Conservation (phyloP, 2,329 filamentous ascomycete genomes). For the Calcarisporium arbuscula region DNA sequence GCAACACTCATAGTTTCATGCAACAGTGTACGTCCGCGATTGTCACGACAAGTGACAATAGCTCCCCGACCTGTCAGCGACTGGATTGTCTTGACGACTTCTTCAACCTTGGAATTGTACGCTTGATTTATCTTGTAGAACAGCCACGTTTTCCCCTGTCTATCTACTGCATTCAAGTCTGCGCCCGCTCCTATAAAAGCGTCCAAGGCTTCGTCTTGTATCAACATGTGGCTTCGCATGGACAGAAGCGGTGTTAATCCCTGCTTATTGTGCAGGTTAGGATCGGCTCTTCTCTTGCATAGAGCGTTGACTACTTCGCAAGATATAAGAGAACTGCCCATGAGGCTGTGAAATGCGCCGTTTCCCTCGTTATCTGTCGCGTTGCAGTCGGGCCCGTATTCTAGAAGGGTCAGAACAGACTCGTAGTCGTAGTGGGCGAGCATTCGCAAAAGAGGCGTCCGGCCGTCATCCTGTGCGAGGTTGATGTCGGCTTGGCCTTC, state of each 20-base stretch:
- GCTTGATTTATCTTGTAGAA: slow-evolving; percentile 9
- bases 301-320: slow-evolving; percentile 7
- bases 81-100: slow-evolving; percentile 7
- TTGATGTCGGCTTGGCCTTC: slow-evolving; percentile 18
- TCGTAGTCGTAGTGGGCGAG: neutral
- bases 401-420: slow-evolving; percentile 7
- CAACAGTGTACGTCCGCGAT: slow-evolving; percentile 11
- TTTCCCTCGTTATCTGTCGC: slow-evolving; percentile 14
- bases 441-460: slow-evolving; percentile 18
- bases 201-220: neutral
- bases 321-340: neutral
- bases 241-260: slow-evolving; percentile 13
- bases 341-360: slow-evolving; percentile 12
- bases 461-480: slow-evolving; percentile 9
- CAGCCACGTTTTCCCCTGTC: slow-evolving; percentile 11
- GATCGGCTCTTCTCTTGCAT: slow-evolving; percentile 14
- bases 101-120: no score
- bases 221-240: neutral
- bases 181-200: slow-evolving; percentile 14
- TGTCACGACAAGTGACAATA: slow-evolving; percentile 8
- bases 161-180: slow-evolving; percentile 14
- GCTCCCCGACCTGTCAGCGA: slow-evolving; percentile 12
- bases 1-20: slow-evolving; percentile 11
- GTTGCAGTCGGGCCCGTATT: slow-evolving; percentile 14
- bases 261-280: slow-evolving; percentile 12